Evolutionary conservation across 202 grass and related monocot genomes (phyloP).

Genomic region (Bolboschoenoplectus hybrid): DNA sequence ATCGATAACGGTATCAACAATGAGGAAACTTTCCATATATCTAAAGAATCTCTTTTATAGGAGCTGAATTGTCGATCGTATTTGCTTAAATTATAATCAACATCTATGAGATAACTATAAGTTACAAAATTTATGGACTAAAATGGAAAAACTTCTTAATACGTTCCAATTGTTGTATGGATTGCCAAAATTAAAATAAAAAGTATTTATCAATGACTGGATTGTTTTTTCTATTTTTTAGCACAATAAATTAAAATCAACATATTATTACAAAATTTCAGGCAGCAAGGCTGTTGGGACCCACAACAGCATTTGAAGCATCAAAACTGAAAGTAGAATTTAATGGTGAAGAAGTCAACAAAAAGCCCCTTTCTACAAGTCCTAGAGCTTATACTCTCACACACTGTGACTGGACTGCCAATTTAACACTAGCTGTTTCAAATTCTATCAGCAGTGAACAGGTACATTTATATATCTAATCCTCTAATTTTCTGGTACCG

Average conservation of each 20-base stretch:
- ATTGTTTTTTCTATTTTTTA: neutral
- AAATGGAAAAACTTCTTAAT: neutral
- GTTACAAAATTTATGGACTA: neutral
- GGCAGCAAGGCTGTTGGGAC: constrained; percentile 67
- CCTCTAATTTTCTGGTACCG: neutral
- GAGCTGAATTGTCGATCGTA: neutral
- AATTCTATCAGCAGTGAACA: constrained; percentile 53
- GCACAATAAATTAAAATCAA: neutral
- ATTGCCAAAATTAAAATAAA: neutral
- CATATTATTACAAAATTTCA: constrained; percentile 6
- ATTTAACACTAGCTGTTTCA: constrained; percentile 73
- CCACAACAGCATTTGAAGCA: constrained; percentile 76
- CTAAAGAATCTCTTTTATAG: neutral
- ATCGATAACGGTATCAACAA: too few relatives aligned
- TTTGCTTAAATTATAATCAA: neutral
- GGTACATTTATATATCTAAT: constrained; percentile 30
- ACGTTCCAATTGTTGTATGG: neutral
- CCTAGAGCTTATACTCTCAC: constrained; percentile 81
- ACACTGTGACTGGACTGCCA: constrained; percentile 91
- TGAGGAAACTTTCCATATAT: too few relatives aligned
- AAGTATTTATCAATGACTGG: neutral
- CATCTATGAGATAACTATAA: neutral
- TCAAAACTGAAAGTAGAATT: constrained; percentile 90
- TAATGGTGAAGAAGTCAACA: constrained; percentile 49
- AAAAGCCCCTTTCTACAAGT: constrained; percentile 44